Percentiles rank a stretch among this genome's conserved stretches.
Evolutionary conservation across 176 grass and related monocot species (phyloP).

Genomic region (Chloris gayana): DNA sequence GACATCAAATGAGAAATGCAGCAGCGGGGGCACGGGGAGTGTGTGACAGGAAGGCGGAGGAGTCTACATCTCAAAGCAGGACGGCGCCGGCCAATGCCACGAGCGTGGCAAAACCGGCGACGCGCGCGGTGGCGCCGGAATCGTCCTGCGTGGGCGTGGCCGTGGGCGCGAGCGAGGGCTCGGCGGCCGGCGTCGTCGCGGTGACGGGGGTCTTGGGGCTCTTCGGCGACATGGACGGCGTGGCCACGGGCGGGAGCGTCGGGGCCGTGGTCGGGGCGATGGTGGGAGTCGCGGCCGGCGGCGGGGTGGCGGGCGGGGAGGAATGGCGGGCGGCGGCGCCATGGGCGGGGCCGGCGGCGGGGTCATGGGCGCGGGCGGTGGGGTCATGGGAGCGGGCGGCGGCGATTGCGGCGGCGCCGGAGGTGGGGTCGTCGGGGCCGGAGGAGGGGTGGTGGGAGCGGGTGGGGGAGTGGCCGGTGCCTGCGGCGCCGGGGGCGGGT

Average conservation of each 20-base stretch:
- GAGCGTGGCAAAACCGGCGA: constrained; percentile 24
- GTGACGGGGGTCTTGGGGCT: constrained; percentile 40
- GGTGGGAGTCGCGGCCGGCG: constrained; percentile 31
- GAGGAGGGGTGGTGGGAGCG: constrained; percentile 29
- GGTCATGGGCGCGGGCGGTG: constrained; percentile 31
- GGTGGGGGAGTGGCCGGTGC: constrained; percentile 30
- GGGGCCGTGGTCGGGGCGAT: constrained; percentile 26
- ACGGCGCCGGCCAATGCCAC: constrained; percentile 44
- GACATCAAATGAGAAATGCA: constrained; percentile 16
- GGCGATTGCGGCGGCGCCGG: no score
- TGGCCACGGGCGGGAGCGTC: constrained; percentile 31
- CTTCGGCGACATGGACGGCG: constrained; percentile 37
- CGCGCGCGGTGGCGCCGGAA: constrained; percentile 6
- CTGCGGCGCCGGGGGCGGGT: constrained; percentile 33
- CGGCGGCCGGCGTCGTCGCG: constrained; percentile 4
- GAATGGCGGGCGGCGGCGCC: constrained; percentile 45
- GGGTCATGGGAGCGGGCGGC: no score
- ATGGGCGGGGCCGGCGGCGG: constrained; percentile 46
- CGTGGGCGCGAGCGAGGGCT: constrained; percentile 34
- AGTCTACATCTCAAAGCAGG: constrained; percentile 45
- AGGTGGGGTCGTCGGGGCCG: no score
- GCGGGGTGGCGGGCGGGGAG: constrained; percentile 50
- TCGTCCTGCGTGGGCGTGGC: constrained; percentile 12
- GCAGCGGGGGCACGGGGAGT: constrained; percentile 10
- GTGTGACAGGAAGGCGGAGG: background rate